Evolutionary conservation across 2,329 filamentous ascomycete genomes (phyloP).

Genomic region (Hypoxylon sp.): DNA sequence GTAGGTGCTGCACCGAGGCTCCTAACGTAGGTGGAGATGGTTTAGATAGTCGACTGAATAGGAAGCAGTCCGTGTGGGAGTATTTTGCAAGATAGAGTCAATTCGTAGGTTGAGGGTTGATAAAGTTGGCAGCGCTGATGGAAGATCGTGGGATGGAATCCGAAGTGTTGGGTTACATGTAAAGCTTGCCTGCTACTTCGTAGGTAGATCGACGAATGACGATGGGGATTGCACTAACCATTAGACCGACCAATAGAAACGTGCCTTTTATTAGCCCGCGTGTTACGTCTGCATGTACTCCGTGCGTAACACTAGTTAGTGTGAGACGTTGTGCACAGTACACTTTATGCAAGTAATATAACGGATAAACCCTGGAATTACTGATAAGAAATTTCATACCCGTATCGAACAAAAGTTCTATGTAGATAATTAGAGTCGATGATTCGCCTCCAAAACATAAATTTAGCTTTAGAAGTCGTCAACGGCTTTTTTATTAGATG

Average conservation of each 20-base stretch:
- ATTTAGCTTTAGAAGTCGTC: slow-evolving; percentile 6
- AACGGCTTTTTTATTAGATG: background rate
- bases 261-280: no score
- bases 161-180: no score
- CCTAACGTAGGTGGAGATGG: no score
- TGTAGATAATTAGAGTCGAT: background rate
- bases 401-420: background rate
- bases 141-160: no score
- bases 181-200: no score
- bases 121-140: no score
- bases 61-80: no score
- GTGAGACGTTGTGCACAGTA: background rate
- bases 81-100: no score
- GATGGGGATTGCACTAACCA: slow-evolving; percentile 13
- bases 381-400: slow-evolving; percentile 24
- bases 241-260: background rate
- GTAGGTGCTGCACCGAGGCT: slow-evolving; percentile 30
- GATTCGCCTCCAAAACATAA: slow-evolving; percentile 12
- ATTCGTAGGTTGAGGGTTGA: no score
- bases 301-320: slow-evolving; percentile 3
- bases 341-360: background rate
- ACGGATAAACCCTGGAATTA: slow-evolving; percentile 6
- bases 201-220: no score
- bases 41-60: no score
- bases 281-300: no score